These are phyloP conservation scores for Lagenaria siceraria DNA, from an alignment of 306 rosid genomes.

Conservation along the genomic window DNA sequence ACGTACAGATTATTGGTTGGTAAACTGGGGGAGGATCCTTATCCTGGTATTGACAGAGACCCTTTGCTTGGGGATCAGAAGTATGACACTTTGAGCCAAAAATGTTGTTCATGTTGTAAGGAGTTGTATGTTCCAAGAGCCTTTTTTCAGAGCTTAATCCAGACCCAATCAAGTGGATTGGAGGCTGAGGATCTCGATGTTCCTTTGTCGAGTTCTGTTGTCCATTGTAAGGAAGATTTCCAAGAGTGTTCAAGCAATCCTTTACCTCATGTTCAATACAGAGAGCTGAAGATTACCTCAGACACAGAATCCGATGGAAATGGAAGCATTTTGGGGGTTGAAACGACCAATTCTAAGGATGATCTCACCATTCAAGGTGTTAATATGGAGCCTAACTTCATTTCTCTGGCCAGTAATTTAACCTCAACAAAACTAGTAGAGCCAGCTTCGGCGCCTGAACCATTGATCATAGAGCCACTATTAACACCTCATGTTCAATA, in stretches of 20 bases:
- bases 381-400: conserved; percentile 18
- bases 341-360: conserved; percentile 17
- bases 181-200: conserved; percentile 37
- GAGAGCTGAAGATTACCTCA: conserved; percentile 59
- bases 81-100: not conserved
- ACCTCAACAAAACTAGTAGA: conserved; percentile 23
- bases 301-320: conserved; percentile 61
- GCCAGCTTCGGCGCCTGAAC: conserved; percentile 23
- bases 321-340: conserved; percentile 12
- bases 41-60: conserved; percentile 27
- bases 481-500: conserved; percentile 42
- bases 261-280: conserved; percentile 57
- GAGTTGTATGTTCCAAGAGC: conserved; percentile 25
- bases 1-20: conserved; percentile 48
- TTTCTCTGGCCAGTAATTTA: conserved; percentile 24
- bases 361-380: conserved; percentile 19
- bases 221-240: conserved; percentile 12
- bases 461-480: conserved; percentile 19
- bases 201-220: conserved; percentile 17
- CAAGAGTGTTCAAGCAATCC: conserved; percentile 18
- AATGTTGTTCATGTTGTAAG: conserved; percentile 55
- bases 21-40: conserved; percentile 39
- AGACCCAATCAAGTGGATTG: conserved; percentile 20
- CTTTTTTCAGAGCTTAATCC: conserved; percentile 22
- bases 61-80: conserved; percentile 31